Evolutionary conservation across 306 rosid species (phyloP), one percentile per base, ranked within the genome.

Genomic region (Vigna hirtella): DNA sequence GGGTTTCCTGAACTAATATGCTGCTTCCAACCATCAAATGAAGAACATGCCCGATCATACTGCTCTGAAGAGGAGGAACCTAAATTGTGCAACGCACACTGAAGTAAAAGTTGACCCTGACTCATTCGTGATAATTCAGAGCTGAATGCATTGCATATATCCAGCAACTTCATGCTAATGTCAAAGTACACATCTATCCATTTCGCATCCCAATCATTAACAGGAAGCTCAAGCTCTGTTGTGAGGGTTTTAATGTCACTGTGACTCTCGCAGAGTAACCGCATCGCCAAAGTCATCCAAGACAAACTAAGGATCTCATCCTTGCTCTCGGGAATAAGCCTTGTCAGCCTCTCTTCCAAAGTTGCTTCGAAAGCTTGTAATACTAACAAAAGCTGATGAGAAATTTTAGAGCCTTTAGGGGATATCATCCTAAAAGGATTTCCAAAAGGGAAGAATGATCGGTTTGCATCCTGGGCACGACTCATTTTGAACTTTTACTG

Each of bases 161-260:
- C 97, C 2, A 94, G 97, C 81, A 94, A 83, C 82, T 92, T 94
- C 59, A 90, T 90, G 84, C 97, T 94, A 62, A 92, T 76, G 79
- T 90, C 97, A 79, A 94, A 87, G 89, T 94, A 94, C 57, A 88
- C 88, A 71, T 94, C 97, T 74, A 92, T 84, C 98, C 98, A 94
- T 56, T 90, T 87, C 84, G 89, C 97, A 66, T 92, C 97, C 98
- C 98, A 94, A 53, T 88, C 87, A 70, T 67, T 70, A 8, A 90
- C 87, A 0, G 98, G 97, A 11, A 90, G 88, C 63, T 86, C 93
- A 42, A 94, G 92, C 38, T 87, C 88, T 48, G 79, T n/a, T 63
- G 88, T 83, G 66, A 94, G 90, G 24, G 79, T 62, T 83, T 90
- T 92, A 28, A 94, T 84, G 73, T 88, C 93, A 53, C 78, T 87